Conservation (phyloP, 176 grass and related monocot species). For the Carex parvula region DNA sequence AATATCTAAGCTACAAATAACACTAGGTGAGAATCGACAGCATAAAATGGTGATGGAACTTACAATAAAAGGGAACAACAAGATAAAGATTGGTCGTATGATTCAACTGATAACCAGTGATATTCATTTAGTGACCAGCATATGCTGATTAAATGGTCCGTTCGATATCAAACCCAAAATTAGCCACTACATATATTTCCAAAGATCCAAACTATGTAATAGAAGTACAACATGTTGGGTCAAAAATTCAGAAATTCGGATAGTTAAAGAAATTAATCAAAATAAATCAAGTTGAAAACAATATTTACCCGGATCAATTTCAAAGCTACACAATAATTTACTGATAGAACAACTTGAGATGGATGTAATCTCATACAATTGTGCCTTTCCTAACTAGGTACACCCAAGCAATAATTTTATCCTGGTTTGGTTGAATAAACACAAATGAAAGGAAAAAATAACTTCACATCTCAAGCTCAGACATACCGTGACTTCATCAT, state of each 20-base stretch:
- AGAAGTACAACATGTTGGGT: not conserved
- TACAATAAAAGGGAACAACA: not conserved
- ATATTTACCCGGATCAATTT: no score
- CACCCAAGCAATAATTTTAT: not conserved
- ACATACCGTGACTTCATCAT: constrained; percentile 82
- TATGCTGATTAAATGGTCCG: not conserved
- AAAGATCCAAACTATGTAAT: constrained; percentile 6
- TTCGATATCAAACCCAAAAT: not conserved
- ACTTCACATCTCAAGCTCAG: not conserved
- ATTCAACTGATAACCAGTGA: constrained; percentile 2
- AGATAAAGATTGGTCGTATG: not conserved
- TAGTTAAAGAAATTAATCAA: no score
- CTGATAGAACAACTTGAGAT: constrained; percentile 11
- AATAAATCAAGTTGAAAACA: no score
- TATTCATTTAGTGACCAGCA: not conserved
- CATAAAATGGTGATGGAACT: not conserved
- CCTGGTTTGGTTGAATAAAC: constrained; percentile 15
- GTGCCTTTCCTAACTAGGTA: constrained; percentile 15
- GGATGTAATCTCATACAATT: constrained; percentile 14
- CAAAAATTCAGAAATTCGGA: no score
- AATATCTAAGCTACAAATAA: not conserved
- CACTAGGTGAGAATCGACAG: not conserved
- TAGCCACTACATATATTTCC: not conserved
- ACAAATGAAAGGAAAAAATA: not conserved
- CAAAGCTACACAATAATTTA: not conserved